These are phyloP conservation scores for Candida awuae DNA, from an alignment of 805 yeast genomes.

Conservation along the genomic window DNA sequence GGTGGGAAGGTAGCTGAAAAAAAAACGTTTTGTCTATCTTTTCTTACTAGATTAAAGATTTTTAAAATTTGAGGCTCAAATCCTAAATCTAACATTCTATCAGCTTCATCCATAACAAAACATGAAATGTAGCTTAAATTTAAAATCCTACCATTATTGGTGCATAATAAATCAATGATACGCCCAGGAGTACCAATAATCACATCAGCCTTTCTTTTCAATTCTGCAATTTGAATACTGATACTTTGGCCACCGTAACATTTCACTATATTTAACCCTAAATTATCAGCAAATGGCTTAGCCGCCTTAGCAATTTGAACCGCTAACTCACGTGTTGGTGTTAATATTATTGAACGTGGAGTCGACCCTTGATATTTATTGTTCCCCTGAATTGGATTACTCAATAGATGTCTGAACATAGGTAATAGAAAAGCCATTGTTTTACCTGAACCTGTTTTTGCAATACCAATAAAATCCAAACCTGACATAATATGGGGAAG, in stretches of 20 bases:
- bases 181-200: constrained; percentile 95
- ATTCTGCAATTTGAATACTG: constrained; percentile 69
- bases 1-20: constrained; percentile 93
- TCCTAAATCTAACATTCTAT: constrained; percentile 93
- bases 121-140: constrained; percentile 64
- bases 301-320: constrained; percentile 71
- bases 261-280: constrained; percentile 53
- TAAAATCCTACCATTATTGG: constrained; percentile 71
- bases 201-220: constrained; percentile 71
- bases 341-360: constrained; percentile 70
- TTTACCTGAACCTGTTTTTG: constrained; percentile 95
- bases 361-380: constrained; percentile 49
- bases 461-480: constrained; percentile 83
- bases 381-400: constrained; percentile 34
- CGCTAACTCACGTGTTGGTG: constrained; percentile 93
- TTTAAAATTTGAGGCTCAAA: constrained; percentile 92
- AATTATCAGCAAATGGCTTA: constrained; percentile 43
- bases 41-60: constrained; percentile 55
- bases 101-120: constrained; percentile 93
- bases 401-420: constrained; percentile 71
- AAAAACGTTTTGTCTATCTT: constrained; percentile 80
- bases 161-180: constrained; percentile 77
- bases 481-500: constrained; percentile 89
- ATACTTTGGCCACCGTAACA: constrained; percentile 90
- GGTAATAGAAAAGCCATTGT: constrained; percentile 86